Base-by-base conservation (phyloP, 2,329 filamentous ascomycete genomes). In the Sordariomycetes sp. region DNA sequence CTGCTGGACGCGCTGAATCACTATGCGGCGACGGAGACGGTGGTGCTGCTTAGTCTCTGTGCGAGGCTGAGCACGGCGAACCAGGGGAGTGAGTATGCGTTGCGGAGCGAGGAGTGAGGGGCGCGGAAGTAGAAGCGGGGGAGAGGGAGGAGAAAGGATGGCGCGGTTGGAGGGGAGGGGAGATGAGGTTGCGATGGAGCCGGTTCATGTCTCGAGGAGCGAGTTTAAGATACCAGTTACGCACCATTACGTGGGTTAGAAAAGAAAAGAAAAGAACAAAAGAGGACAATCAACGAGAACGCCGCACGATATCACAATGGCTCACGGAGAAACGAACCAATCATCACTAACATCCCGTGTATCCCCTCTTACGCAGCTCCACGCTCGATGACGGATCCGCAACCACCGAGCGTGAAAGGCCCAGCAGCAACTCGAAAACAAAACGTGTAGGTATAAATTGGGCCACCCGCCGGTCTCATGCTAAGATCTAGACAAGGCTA, bases 11-110 rank as follows among this genome's bases (percentile, higher is more conserved):
- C 90, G 60, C 77, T 99, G 61, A 97, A 99, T 65, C 96, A 97
- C 70, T 95, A 96, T 64, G 94, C 94, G 2, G 94, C 94, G 0
- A 97, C 94, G 0, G 94, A 99, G 74, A 97, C 94, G 45, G 92
- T 96, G 2, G 94, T 96, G 20, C 78, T 99, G 62, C 74, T 97
- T 61, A 92, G 91, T 62, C 75, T 99, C 17, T 95, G 90, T 67
- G 90, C 90, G 13, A 74, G 90, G 60, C 68, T 95, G 65, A 91
- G 87, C 65, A 89, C 87, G 59, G 89, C 88, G 13, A 90, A 88
- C 60, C 87, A 91, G 67, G 88, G 87, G 22, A 85, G 81, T 0
- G 81, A 85, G 65, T 84, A 79, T 64, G 78, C 80, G 10, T 64
- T 82, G 59, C 74, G 78, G 57, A 72, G 74, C n/a, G 82, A 85